Conservation (phyloP, 495 filamentous ascomycete genomes). For the Penicillium bovifimosum region DNA sequence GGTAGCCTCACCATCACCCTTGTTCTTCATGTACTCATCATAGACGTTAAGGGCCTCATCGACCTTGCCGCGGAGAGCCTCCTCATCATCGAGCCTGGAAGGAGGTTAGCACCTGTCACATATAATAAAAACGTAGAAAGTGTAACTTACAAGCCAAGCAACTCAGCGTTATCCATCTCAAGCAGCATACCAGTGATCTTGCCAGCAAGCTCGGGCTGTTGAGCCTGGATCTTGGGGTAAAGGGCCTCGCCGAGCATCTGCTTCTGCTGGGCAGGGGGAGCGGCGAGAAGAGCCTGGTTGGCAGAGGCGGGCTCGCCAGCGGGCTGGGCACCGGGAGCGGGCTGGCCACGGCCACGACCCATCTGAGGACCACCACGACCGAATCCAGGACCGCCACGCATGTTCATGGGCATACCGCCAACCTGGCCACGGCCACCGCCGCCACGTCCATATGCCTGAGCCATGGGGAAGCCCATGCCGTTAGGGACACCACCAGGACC, state of each 20-base stretch:
- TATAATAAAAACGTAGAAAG: neutral
- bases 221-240: conserved; percentile 92
- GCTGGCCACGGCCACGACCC: conserved; percentile 44
- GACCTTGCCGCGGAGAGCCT: conserved; percentile 87
- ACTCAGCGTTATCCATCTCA: conserved; percentile 95
- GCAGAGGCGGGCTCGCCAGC: conserved; percentile 28
- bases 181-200: conserved; percentile 99
- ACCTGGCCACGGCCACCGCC: conserved; percentile 71
- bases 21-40: conserved; percentile 93
- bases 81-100: conserved; percentile 78
- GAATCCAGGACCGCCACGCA: conserved; percentile 65
- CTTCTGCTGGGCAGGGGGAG: conserved; percentile 76
- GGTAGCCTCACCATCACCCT: conserved; percentile 38
- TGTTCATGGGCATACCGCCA: conserved; percentile 65
- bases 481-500: conserved; percentile 49
- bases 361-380: conserved; percentile 50
- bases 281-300: conserved; percentile 43
- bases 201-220: conserved; percentile 91
- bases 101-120: conserved; percentile 17
- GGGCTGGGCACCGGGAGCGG: conserved; percentile 27
- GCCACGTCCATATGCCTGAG: conserved; percentile 57
- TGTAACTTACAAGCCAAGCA: conserved; percentile 85
- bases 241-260: conserved; percentile 95
- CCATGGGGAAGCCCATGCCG: conserved; percentile 54
- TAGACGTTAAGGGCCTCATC: conserved; percentile 95